Conservation (phyloP, 2,329 filamentous ascomycete genomes). For the Arthroderma sp. region DNA sequence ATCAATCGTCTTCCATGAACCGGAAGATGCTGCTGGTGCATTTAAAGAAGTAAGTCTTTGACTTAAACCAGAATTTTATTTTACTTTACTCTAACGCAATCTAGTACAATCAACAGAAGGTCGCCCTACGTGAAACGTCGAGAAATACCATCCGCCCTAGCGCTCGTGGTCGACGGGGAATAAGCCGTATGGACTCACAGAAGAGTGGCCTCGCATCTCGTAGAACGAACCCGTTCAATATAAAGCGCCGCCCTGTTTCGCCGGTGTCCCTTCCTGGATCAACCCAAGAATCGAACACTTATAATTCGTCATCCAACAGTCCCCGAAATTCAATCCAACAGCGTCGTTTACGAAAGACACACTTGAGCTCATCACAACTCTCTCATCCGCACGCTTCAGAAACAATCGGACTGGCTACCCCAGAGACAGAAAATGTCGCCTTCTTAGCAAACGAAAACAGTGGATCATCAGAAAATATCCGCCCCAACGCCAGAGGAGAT, state of each 20-base stretch:
- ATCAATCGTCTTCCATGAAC: conserved; percentile 49
- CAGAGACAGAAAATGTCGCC: conserved; percentile 25
- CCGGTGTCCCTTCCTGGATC: conserved; percentile 2
- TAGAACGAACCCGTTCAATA: not conserved
- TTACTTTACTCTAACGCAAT: too few species aligned
- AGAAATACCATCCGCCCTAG: too few species aligned
- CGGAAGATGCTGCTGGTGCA: conserved; percentile 42
- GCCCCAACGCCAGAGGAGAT: too few species aligned
- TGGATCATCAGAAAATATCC: too few species aligned
- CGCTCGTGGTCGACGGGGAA: too few species aligned
- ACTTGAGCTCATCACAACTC: not conserved
- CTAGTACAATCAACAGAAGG: conserved; percentile 20
- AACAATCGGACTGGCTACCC: conserved; percentile 25
- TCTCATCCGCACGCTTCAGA: conserved; percentile 14
- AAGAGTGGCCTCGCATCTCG: too few species aligned
- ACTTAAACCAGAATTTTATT: not conserved
- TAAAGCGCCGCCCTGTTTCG: conserved; percentile 5
- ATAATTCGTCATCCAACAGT: too few species aligned
- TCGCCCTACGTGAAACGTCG: conserved; percentile 19
- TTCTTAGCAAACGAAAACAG: conserved; percentile 9
- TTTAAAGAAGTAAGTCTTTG: conserved; percentile 38
- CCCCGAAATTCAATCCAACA: too few species aligned
- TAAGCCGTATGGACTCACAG: too few species aligned
- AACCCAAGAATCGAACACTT: not conserved
- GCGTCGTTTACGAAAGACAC: too few species aligned